Evolutionary conservation across 2,329 filamentous ascomycete genomes (phyloP), one percentile per base, ranked within the genome.

Genomic region (Fusarium cyanostomum): DNA sequence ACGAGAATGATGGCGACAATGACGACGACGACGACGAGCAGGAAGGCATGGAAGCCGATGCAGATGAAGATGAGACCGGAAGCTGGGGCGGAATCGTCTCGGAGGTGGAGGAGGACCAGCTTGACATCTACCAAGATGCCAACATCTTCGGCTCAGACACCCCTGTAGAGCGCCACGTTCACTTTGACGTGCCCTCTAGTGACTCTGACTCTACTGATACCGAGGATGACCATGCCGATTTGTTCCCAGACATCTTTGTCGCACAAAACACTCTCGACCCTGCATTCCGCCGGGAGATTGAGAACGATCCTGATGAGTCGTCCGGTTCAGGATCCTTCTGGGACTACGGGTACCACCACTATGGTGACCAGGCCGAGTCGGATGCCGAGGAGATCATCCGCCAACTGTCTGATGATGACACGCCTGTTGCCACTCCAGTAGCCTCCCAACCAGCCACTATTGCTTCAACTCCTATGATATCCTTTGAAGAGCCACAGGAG

Each of bases 161-260:
- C 11, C 67, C 72, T 33, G 63, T 76, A 9, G 80, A 84, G 63
- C 87, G 90, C 57, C 89, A 89, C 65, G 92, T 95, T 38, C 91
- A 90, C 69, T 95, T 95, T 70, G 84, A 88, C 50, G 82, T 89
- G 35, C 84, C 88, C 56, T 83, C 84, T 57, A 89, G 89, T 54
- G 89, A 92, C 67, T 90, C 85, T 51, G 85, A 88, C 58, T 86
- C 84, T 3, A 88, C 86, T 50, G 87, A 88, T 46, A 85, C 82
- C 5, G 86, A 89, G 34, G 84, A 87, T 56, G 84, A 88, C 62
- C 77, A 83, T 41, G 84, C 86, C 58, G 85, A 87, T 62, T 85
- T 92, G 63, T 92, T 92, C 61, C 89, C 91, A 1, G 88, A 93
- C 72, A 88, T 94, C 57, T 94, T 94, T 74, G 82, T 94, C 54